A percentile compares a stretch with the other conserved stretches of the same genome.
Evolutionary conservation across 2,329 filamentous ascomycete species (phyloP).

Genomic region (Chaetomiaceae sp.): DNA sequence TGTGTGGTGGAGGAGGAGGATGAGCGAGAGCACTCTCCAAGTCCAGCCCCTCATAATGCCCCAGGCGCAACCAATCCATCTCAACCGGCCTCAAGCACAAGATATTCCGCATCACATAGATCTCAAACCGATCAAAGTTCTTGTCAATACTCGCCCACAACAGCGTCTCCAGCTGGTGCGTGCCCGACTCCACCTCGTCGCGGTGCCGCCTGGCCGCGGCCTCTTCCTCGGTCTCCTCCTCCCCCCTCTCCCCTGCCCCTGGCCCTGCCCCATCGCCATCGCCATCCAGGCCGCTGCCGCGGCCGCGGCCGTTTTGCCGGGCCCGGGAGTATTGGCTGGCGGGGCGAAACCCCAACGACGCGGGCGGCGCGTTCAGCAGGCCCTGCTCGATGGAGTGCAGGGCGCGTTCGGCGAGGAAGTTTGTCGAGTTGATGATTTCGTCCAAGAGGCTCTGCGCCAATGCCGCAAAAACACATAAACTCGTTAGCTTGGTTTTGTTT

Average conservation of each 20-base stretch:
- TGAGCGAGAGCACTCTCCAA: too few species aligned
- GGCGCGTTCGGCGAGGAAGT: conserved; percentile 86
- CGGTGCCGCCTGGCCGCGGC: conserved; percentile 45
- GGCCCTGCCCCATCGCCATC: conserved; percentile 8
- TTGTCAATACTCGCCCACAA: conserved; percentile 77
- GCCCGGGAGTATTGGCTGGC: too few species aligned
- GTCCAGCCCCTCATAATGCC: conserved; percentile 73
- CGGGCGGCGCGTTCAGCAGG: conserved; percentile 67
- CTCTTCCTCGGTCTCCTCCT: not conserved
- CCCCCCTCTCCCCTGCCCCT: not conserved
- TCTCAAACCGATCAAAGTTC: conserved; percentile 81
- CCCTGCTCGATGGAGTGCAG: conserved; percentile 83
- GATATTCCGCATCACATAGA: conserved; percentile 86
- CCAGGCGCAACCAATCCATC: conserved; percentile 72
- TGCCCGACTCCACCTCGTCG: conserved; percentile 81
- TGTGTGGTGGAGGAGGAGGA: too few species aligned
- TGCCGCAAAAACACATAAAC: too few species aligned
- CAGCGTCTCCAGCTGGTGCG: conserved; percentile 78
- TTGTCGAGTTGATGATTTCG: conserved; percentile 96
- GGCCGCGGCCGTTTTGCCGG: too few species aligned
- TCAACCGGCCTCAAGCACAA: conserved; percentile 65
- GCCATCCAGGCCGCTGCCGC: not conserved
- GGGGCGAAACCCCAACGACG: conserved; percentile 73
- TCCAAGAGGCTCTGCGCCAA: conserved; percentile 85
- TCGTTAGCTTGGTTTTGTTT: too few species aligned